Evolutionary conservation across 176 grass and related monocot genomes (phyloP).

Genomic region (Elaeis guineensis): DNA sequence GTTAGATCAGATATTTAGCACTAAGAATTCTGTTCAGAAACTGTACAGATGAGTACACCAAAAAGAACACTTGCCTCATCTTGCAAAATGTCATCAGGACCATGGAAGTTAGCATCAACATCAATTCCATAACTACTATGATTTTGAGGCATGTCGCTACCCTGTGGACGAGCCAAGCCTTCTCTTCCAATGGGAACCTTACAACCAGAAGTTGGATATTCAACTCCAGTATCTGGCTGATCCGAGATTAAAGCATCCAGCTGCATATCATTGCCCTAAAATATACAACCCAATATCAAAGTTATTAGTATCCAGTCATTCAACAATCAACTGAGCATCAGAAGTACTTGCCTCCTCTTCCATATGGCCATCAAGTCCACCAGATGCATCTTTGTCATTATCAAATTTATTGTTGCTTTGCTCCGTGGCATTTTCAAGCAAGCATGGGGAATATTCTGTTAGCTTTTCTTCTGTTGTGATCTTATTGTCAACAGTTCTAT

Average conservation of each 20-base stretch:
- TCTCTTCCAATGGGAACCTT: slow-evolving; percentile 11
- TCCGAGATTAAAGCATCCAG: slow-evolving; percentile 14
- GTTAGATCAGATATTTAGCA: slow-evolving; percentile 20
- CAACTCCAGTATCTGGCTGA: slow-evolving; percentile 9
- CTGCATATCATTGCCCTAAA: slow-evolving; percentile 34
- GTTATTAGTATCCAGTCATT: neutral
- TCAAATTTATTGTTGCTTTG: slow-evolving; percentile 9
- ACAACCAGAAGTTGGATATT: slow-evolving; percentile 26
- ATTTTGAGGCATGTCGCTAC: slow-evolving; percentile 10
- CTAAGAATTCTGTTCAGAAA: neutral
- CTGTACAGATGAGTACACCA: too few species aligned
- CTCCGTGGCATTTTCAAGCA: neutral
- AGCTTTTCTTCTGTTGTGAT: slow-evolving; percentile 14
- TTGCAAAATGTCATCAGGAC: slow-evolving; percentile 16
- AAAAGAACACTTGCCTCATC: slow-evolving; percentile 25
- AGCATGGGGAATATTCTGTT: slow-evolving; percentile 7
- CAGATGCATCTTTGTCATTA: slow-evolving; percentile 24
- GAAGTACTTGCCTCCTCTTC: slow-evolving; percentile 28
- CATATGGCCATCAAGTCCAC: neutral
- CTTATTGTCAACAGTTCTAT: slow-evolving; percentile 8
- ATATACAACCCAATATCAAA: slow-evolving; percentile 16
- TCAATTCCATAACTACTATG: neutral
- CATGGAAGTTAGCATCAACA: slow-evolving; percentile 15
- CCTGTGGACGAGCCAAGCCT: slow-evolving; percentile 7
- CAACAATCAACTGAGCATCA: slow-evolving; percentile 6